Evolutionary conservation across 257 asterid genomes (phyloP).

Genomic region (Ilex asprella): DNA sequence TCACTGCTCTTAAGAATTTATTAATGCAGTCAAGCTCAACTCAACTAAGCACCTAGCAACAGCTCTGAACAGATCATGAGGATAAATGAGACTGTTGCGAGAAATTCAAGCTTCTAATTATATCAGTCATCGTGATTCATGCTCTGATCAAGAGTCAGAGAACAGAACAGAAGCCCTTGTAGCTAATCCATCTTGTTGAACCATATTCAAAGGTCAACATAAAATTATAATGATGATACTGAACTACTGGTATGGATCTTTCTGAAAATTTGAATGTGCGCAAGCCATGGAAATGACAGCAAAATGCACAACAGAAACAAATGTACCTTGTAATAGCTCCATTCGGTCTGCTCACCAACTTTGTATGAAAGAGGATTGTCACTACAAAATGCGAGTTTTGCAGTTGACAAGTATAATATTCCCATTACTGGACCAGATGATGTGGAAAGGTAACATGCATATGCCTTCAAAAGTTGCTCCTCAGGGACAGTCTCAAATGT

Average conservation of each 20-base stretch:
- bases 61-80: not conserved
- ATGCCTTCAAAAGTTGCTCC: conserved; percentile 77
- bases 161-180: too few species aligned
- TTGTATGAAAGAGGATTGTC: conserved; percentile 84
- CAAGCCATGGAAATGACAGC: not conserved
- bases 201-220: not conserved
- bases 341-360: conserved; percentile 65
- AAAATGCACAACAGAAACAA: not conserved
- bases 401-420: conserved; percentile 66
- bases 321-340: conserved; percentile 96
- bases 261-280: too few species aligned
- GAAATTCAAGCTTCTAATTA: too few species aligned
- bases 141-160: too few species aligned
- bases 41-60: not conserved
- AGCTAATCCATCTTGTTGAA: too few species aligned
- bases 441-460: conserved; percentile 89
- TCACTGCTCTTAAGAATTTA: too few species aligned
- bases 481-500: conserved; percentile 91
- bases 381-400: conserved; percentile 89
- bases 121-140: too few species aligned
- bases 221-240: too few species aligned
- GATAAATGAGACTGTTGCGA: too few species aligned
- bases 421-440: conserved; percentile 99
- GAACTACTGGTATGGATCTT: too few species aligned
- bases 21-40: too few species aligned